Conservation (phyloP, 192 early-diverging fungal species). For the Coemansia sp. region DNA sequence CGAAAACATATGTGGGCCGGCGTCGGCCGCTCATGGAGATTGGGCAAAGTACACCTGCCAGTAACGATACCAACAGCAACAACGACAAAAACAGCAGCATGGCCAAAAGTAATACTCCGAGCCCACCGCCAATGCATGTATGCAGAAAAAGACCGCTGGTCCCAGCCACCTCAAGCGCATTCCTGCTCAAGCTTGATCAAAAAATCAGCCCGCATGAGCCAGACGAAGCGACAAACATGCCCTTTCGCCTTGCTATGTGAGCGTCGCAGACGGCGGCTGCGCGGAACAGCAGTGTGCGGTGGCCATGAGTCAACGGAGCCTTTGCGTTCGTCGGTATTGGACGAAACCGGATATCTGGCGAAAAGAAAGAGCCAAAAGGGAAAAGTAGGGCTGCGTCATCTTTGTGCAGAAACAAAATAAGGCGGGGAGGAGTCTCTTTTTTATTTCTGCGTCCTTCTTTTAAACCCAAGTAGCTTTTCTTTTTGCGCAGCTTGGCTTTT, state of each 20-base stretch:
- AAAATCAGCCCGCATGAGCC: no score
- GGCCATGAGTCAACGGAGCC: background rate
- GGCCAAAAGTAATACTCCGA: no score
- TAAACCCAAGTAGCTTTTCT: background rate
- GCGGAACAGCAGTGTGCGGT: background rate
- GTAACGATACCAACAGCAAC: no score
- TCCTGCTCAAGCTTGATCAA: background rate
- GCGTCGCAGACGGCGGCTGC: background rate
- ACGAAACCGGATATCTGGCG: background rate
- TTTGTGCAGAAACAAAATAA: no score
- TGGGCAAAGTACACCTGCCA: background rate
- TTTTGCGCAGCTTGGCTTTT: background rate
- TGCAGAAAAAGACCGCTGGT: background rate
- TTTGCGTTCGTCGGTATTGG: background rate
- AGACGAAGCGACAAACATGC: background rate
- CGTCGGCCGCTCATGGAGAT: conserved; percentile 10
- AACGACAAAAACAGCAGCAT: no score
- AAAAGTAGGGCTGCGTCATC: background rate
- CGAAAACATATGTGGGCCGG: conserved; percentile 11
- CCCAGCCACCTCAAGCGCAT: background rate
- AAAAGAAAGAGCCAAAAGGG: background rate
- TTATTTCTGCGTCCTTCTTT: conserved; percentile 2
- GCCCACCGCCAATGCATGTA: no score
- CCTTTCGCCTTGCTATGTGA: conserved; percentile 3
- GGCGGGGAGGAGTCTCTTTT: no score